Evolutionary conservation across 805 yeast genomes (phyloP), one percentile per base, ranked within the genome.

Genomic region (Kodamaea kakaduensis): DNA sequence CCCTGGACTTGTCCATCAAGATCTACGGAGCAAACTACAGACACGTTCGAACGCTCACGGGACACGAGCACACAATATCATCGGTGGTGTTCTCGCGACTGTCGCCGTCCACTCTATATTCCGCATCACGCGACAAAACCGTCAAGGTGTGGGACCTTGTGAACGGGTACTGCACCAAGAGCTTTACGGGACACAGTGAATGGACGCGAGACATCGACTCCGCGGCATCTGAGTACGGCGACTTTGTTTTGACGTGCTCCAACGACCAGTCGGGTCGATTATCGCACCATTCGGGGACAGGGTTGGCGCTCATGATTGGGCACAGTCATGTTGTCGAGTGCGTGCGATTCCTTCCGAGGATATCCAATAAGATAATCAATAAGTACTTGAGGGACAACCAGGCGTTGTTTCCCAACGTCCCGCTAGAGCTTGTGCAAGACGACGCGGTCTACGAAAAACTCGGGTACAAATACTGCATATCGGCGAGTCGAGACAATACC

Each of bases 61-160:
- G 96, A 9, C 97, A 89, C 59, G 94, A 87, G 41, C 96, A 89
- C 54, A 76, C 93, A 1, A 78, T 89, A 0, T 84, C 95, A 0
- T 61, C 75, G 0, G 64, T 85, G 6, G 60, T 64, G 9, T 80
- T 83, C 51, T 69, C 77, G 13, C 57, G 51, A 3, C 50, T 64
- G 4, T 61, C 70, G 21, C 73, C 78, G 2, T 59, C 61, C 17
- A 65, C 65, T 10, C 51, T 81, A 12, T 73, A 79, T 36, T 74
- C 82, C 9, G 77, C 78, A 19, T 79, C 87, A 1, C 62, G 89
- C 38, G 90, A 83, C 49, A 66, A 64, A 6, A 52, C 79, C 1
- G 69, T 81, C 5, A 78, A 71, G 46, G 48, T 77, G 2, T 83
- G 89, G 89, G 84, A 84, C 55, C 50, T 81, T 5, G 57, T 64